A percentile compares a stretch with the other conserved stretches of the same genome.
phyloP scores from a whole-genome alignment of 768 basidiomycete genomes.

The Kwoniella newhampshirensis region DNA sequence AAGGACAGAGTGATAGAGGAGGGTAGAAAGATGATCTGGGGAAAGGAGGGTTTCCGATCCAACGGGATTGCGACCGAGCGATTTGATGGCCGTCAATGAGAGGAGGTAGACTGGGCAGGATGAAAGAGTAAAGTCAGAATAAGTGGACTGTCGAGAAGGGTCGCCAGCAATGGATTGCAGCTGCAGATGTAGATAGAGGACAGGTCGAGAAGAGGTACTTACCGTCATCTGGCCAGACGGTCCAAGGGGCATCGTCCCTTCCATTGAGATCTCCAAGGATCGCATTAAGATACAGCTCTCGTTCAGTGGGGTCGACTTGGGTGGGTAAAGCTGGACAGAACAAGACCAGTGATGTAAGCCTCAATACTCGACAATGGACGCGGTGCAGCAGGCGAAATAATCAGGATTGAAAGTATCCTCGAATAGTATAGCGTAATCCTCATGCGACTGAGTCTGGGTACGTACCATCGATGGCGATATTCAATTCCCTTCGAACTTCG shows the following conservation, averaged over 20 bases:
- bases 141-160: too few species aligned
- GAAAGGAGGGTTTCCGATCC: conserved; percentile 65
- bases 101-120: conserved; percentile 63
- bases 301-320: conserved; percentile 58
- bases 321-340: conserved; percentile 57
- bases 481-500: conserved; percentile 12
- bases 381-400: not conserved
- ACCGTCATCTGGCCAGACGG: conserved; percentile 62
- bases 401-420: too few species aligned
- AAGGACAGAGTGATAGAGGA: conserved; percentile 36
- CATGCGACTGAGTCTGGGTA: not conserved
- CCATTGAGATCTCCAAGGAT: conserved; percentile 65
- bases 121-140: conserved; percentile 16
- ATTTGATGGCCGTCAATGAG: conserved; percentile 71
- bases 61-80: conserved; percentile 67
- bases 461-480: conserved; percentile 16
- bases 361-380: too few species aligned
- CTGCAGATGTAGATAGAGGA: too few species aligned
- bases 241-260: conserved; percentile 56
- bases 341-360: too few species aligned
- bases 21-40: conserved; percentile 51
- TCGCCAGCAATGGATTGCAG: too few species aligned
- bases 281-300: conserved; percentile 61
- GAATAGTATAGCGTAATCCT: too few species aligned
- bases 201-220: too few species aligned